Evolutionary conservation across 2,329 filamentous ascomycete genomes (phyloP), one percentile per base, ranked within the genome.

Genomic region (Rhynchosporium agropyri): DNA sequence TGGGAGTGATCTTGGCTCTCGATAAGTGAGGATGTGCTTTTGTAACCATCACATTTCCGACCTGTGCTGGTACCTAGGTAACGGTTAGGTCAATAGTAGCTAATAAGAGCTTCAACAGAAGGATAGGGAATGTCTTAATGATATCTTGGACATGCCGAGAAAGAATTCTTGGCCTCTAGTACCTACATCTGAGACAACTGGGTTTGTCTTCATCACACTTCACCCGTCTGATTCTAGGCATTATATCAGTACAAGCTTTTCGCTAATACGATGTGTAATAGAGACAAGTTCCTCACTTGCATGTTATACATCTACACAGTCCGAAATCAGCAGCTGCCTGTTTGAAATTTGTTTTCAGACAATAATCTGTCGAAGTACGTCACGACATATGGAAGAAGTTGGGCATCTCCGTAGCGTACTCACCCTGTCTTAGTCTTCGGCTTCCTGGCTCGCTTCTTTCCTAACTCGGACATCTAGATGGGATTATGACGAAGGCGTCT

Each of bases 141-240:
- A 46, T 3, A 20, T 13, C n/a, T 26, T 46, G 15, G n/a, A 46
- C 5, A 46, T 4, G 42, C 13, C n/a, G 6, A 20, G 43, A n/a
- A n/a, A n/a, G 4, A 1, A 20, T 20, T 20, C 20, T 20, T 20
- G 2, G 33, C 6, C 15, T n/a, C 3, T 26, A 45, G 13, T 45
- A 45, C 43, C 2, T 20, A 46, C 43, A 36, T 36, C 33, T 36
- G 33, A 36, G 33, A 10, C 49, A 67, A 9, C 45, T 46, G 1
- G 67, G 67, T 8, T 61, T 62, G 3, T 12, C 58, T 51, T 69
- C 65, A 36, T 63, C 65, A 36, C 67, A 69, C 48, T 67, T 69
- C 8, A 67, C 56, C 12, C 60, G 58, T n/a, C 66, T 61, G 20
- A 64, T 55, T 58, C 42, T 51, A 13, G 3, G 42, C 6, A 29